phyloP scores from a whole-genome alignment of 2,329 filamentous ascomycete species.

The Cladophialophora bantiana region DNA sequence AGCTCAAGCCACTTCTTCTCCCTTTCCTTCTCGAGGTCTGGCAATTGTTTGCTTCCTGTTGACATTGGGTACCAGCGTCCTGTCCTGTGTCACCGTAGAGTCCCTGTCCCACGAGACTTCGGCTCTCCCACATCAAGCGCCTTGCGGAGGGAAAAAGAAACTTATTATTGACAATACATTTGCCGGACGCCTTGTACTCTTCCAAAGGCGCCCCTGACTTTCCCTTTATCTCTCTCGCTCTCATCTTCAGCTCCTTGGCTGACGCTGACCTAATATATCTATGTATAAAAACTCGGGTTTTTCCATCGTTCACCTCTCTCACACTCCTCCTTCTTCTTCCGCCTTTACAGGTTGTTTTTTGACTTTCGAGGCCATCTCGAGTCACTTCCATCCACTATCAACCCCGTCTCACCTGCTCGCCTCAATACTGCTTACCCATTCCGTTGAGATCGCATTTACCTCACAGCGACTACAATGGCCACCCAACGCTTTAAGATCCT shows the following conservation, averaged over 20 bases:
- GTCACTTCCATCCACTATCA: background rate
- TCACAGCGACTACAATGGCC: background rate
- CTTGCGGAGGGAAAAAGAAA: background rate
- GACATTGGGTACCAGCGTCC: background rate
- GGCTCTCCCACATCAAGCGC: background rate
- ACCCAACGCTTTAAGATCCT: background rate
- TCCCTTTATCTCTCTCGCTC: background rate
- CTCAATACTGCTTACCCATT: background rate
- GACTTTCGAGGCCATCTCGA: background rate
- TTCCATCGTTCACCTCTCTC: background rate
- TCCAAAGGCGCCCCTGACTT: background rate
- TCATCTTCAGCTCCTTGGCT: slow-evolving; percentile 1
- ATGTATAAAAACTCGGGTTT: background rate
- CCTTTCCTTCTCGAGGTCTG: background rate
- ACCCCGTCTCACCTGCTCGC: background rate
- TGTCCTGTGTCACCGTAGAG: background rate
- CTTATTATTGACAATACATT: background rate
- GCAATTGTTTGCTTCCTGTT: background rate
- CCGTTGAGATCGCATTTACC: background rate
- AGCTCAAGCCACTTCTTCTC: background rate
- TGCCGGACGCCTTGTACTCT: background rate
- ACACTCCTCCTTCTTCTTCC: background rate
- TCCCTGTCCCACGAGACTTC: background rate
- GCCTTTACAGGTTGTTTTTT: background rate
- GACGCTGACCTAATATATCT: background rate